Evolutionary conservation across 345 rosid genomes (phyloP).

Genomic region (Populus davidiana): DNA sequence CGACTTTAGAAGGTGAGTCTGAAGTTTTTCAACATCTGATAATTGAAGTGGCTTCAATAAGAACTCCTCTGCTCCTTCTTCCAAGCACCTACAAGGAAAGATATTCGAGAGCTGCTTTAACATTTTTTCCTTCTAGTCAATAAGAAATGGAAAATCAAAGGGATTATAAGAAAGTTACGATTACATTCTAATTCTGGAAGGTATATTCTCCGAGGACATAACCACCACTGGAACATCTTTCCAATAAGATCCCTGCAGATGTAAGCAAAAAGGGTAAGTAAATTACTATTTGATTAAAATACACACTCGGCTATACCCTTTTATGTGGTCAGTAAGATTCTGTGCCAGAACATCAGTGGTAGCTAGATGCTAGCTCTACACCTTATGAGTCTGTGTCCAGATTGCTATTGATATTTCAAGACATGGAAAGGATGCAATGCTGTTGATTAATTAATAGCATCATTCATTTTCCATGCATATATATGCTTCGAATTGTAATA

Average conservation of each 20-base stretch:
- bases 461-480: not conserved
- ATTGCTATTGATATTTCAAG: not conserved
- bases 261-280: not conserved
- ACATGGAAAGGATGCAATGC: not conserved
- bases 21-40: constrained; percentile 52
- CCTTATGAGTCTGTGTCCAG: too few relatives aligned
- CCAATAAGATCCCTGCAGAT: constrained; percentile 51
- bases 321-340: not conserved
- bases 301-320: too few relatives aligned
- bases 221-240: constrained; percentile 79
- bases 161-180: not conserved
- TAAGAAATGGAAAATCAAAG: not conserved
- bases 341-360: not conserved
- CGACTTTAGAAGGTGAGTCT: constrained; percentile 40
- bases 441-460: not conserved
- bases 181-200: constrained; percentile 60
- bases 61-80: constrained; percentile 62
- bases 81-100: constrained; percentile 41
- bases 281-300: not conserved
- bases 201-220: constrained; percentile 87
- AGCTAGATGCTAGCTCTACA: not conserved
- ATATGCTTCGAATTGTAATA: not conserved
- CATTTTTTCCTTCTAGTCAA: not conserved
- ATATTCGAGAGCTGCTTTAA: not conserved
- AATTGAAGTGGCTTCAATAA: constrained; percentile 48